Evolutionary conservation across 2,329 filamentous ascomycete genomes (phyloP).

Genomic region (Penicillium sp.): DNA sequence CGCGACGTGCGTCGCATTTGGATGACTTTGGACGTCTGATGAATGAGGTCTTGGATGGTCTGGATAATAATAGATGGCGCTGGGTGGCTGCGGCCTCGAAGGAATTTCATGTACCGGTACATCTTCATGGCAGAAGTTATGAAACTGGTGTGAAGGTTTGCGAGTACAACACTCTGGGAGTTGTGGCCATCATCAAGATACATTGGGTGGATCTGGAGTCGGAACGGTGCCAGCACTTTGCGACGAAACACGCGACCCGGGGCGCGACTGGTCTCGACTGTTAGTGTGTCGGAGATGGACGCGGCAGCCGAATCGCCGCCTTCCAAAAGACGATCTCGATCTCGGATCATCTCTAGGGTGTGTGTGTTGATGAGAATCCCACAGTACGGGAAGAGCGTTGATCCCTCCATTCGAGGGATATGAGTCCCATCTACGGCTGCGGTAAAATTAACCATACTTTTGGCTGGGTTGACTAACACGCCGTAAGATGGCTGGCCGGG

Average conservation of each 20-base stretch:
- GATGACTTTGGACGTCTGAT: slow-evolving; percentile 64
- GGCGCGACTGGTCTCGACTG: slow-evolving; percentile 70
- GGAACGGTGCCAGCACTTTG: slow-evolving; percentile 74
- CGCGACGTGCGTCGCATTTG: slow-evolving; percentile 45
- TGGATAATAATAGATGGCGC: slow-evolving; percentile 59
- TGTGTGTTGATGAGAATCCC: slow-evolving; percentile 73
- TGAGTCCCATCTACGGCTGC: slow-evolving; percentile 55
- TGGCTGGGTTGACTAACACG: slow-evolving; percentile 71
- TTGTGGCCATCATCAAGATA: slow-evolving; percentile 67
- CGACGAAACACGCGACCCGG: slow-evolving; percentile 78
- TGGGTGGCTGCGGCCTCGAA: slow-evolving; percentile 58
- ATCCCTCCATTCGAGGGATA: slow-evolving; percentile 52
- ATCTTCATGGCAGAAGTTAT: slow-evolving; percentile 74
- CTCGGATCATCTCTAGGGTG: slow-evolving; percentile 73
- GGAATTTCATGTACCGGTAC: slow-evolving; percentile 60
- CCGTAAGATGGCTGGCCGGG: slow-evolving; percentile 76
- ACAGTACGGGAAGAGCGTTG: slow-evolving; percentile 76
- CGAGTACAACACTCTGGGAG: slow-evolving; percentile 63
- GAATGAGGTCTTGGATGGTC: slow-evolving; percentile 65
- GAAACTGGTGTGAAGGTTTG: slow-evolving; percentile 76
- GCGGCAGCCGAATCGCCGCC: slow-evolving; percentile 52
- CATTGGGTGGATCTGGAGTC: slow-evolving; percentile 71
- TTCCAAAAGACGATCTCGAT: slow-evolving; percentile 53
- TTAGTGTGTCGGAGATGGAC: slow-evolving; percentile 70
- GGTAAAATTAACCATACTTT: slow-evolving; percentile 84